Evolutionary conservation across 805 yeast species (phyloP).

Genomic region (Scheffersomyces amazonensis): DNA sequence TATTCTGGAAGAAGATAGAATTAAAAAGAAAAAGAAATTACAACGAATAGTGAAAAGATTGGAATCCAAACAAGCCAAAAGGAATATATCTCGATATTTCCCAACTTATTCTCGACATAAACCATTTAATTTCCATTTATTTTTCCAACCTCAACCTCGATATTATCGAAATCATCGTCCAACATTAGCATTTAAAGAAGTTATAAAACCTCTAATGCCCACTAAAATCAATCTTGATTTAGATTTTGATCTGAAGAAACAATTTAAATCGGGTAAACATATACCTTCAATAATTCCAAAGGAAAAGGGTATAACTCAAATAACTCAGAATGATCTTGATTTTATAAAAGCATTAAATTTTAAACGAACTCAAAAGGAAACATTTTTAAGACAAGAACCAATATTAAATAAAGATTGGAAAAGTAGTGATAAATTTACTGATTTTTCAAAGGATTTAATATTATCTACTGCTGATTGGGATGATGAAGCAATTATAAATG

Average conservation of each 20-base stretch:
- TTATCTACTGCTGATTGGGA: conserved; percentile 80
- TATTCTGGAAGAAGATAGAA: conserved; percentile 17
- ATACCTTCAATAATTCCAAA: conserved; percentile 2
- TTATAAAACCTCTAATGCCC: conserved; percentile 51
- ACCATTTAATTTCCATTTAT: conserved; percentile 60
- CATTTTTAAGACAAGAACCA: conserved; percentile 22
- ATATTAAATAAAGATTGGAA: conserved; percentile 31
- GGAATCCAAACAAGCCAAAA: conserved; percentile 22
- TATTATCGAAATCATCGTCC: conserved; percentile 55
- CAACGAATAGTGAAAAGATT: conserved; percentile 22
- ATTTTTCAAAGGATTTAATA: conserved; percentile 52
- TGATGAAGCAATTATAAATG: conserved; percentile 58
- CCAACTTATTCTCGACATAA: conserved; percentile 60
- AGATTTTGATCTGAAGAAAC: conserved; percentile 56
- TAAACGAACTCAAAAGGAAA: conserved; percentile 8
- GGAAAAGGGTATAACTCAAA: conserved; percentile 12
- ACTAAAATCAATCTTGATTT: conserved; percentile 58
- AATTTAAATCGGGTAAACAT: conserved; percentile 37
- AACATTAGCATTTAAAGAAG: conserved; percentile 26
- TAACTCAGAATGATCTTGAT: conserved; percentile 30
- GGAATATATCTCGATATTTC: conserved; percentile 46
- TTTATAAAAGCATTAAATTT: conserved; percentile 26
- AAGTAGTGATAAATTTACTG: conserved; percentile 35
- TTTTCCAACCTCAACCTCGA: conserved; percentile 62
- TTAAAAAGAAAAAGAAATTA: conserved; percentile 27